Conservation (phyloP, 2,329 filamentous ascomycete species). For the Verruconis gallopava region DNA sequence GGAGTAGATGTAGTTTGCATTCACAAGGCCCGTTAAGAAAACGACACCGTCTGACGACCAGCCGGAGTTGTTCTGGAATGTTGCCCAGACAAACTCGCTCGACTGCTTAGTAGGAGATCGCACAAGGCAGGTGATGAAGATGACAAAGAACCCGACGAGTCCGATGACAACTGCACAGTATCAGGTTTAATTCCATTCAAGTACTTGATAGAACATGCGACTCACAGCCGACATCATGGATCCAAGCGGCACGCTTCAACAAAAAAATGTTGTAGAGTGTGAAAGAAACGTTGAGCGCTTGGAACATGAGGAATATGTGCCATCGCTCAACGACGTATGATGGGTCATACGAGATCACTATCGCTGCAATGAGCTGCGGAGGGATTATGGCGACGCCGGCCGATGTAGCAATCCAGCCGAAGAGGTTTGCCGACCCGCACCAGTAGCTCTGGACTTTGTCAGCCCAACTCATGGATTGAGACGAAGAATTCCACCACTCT, state of each 20-base stretch:
- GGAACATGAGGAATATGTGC: conserved; percentile 8
- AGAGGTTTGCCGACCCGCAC: conserved; percentile 7
- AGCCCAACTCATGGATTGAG: conserved; percentile 2
- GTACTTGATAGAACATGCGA: background rate
- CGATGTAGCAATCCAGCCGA: conserved; percentile 17
- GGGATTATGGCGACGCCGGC: conserved; percentile 16
- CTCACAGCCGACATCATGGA: conserved; percentile 4
- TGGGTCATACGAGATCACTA: conserved; percentile 10
- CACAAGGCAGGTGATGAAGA: conserved; percentile 35
- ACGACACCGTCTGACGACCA: conserved; percentile 20
- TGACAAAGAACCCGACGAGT: conserved; percentile 20
- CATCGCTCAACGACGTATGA: conserved; percentile 9
- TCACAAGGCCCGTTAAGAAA: conserved; percentile 38
- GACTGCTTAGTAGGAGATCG: conserved; percentile 45
- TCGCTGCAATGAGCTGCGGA: conserved; percentile 15
- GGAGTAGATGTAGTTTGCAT: conserved; percentile 42
- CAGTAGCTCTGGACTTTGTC: conserved; percentile 1
- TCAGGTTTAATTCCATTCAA: background rate
- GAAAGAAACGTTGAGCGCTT: background rate
- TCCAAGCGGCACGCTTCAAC: conserved; percentile 1
- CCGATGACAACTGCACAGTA: background rate
- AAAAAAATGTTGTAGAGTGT: conserved; percentile 4
- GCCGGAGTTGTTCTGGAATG: conserved; percentile 39
- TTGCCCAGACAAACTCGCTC: conserved; percentile 47
- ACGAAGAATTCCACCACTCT: background rate